Evolutionary conservation across 2,329 filamentous ascomycete species (phyloP).

Genomic region (Thelonectria discophora): DNA sequence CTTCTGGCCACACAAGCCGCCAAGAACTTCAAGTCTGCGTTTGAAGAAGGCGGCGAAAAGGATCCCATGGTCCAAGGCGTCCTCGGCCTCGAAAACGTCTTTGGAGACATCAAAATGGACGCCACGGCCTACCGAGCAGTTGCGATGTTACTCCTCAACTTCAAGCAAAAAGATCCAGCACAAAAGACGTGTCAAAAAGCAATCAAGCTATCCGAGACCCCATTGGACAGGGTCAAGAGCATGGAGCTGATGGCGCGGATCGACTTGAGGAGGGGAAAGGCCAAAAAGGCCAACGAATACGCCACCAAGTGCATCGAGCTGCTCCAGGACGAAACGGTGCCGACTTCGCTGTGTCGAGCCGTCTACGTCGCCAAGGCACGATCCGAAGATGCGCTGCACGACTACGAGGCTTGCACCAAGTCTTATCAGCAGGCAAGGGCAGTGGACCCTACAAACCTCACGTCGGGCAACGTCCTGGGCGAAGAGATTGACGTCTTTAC

Average conservation of each 20-base stretch:
- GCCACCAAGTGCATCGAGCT: conserved; percentile 11
- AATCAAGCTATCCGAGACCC: conserved; percentile 12
- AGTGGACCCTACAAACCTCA: conserved; percentile 33
- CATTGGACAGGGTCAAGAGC: conserved; percentile 30
- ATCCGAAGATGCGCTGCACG: conserved; percentile 24
- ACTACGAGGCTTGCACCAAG: conserved; percentile 21
- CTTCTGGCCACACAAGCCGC: conserved; percentile 30
- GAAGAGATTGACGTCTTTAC: conserved; percentile 34
- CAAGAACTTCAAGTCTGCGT: conserved; percentile 24
- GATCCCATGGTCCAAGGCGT: conserved; percentile 15
- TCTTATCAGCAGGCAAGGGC: conserved; percentile 30
- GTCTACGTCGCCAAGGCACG: conserved; percentile 33
- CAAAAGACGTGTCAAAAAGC: conserved; percentile 31
- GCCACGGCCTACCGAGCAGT: conserved; percentile 32
- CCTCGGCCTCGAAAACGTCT: conserved; percentile 34
- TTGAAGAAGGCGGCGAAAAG: background rate
- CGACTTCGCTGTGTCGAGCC: conserved; percentile 24
- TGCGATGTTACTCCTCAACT: conserved; percentile 31
- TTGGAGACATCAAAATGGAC: conserved; percentile 31
- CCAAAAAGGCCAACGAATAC: conserved; percentile 27
- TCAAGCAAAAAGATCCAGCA: conserved; percentile 27
- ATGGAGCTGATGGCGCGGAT: conserved; percentile 30
- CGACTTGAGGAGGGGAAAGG: conserved; percentile 17
- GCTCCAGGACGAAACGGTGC: conserved; percentile 22
- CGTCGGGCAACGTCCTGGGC: conserved; percentile 29